Conservation (phyloP, 139 green algal genomes). For the Chlorella sp. region DNA sequence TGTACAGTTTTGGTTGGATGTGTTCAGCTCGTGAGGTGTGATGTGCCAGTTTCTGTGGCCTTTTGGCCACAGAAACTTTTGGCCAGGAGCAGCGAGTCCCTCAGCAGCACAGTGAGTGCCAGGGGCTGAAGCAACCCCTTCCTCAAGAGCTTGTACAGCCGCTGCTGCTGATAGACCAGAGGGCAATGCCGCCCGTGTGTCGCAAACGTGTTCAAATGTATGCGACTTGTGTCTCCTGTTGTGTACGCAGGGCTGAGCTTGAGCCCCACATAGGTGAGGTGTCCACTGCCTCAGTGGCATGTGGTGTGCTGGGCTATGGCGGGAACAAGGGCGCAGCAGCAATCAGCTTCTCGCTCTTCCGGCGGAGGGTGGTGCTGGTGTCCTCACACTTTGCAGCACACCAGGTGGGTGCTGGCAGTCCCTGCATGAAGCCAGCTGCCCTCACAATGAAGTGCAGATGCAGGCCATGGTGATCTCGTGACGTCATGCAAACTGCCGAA, state of each 20-base stretch:
- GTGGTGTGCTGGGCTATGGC: conserved; percentile 83
- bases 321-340: conserved; percentile 95
- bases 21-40: too few species aligned
- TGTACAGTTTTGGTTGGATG: too few species aligned
- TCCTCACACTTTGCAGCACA: background rate
- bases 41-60: too few species aligned
- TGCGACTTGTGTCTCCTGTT: background rate
- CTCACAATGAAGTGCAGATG: background rate
- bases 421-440: background rate
- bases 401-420: background rate
- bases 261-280: conserved; percentile 49
- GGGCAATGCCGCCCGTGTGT: too few species aligned
- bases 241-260: background rate
- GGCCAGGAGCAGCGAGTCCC: background rate
- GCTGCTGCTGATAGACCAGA: background rate
- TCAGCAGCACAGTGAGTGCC: background rate
- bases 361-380: conserved; percentile 23
- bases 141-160: background rate
- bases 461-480: background rate
- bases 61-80: too few species aligned
- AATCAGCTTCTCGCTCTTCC: conserved; percentile 75
- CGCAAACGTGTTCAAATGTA: too few species aligned
- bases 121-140: background rate
- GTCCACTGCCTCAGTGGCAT: conserved; percentile 72
- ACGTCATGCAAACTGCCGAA: too few species aligned